Percentiles rank a stretch among this genome's conserved stretches.
Evolutionary conservation across 73 alveolate species (phyloP).

Genomic region (Paraurostyla sp.): DNA sequence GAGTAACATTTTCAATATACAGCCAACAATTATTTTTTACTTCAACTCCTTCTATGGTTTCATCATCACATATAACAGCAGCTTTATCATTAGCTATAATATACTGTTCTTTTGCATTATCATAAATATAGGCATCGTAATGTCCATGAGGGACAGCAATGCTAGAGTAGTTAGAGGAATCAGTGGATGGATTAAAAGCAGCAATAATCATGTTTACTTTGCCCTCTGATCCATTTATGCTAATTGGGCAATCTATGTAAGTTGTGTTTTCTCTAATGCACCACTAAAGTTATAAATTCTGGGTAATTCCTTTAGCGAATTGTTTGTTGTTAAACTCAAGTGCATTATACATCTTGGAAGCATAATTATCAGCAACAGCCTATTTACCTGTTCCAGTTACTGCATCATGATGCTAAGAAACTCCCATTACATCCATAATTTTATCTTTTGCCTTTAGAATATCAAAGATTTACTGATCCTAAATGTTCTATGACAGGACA

Average conservation of each 20-base stretch:
- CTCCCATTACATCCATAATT: constrained; percentile 59
- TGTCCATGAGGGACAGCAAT: constrained; percentile 60
- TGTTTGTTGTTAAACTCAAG: not conserved
- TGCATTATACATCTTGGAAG: not conserved
- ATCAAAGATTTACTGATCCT: constrained; percentile 59
- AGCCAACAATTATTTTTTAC: constrained; percentile 4
- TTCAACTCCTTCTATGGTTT: not conserved
- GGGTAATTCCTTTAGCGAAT: not conserved
- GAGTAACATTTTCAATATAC: not conserved
- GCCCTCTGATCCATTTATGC: not conserved
- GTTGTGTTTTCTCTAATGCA: constrained; percentile 44
- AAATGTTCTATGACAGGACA: not conserved
- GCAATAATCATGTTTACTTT: not conserved
- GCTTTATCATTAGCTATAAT: constrained; percentile 3
- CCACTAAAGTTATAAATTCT: not conserved
- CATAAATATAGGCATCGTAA: not conserved
- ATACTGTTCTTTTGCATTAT: not conserved
- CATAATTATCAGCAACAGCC: constrained; percentile 46
- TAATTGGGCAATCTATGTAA: constrained; percentile 61
- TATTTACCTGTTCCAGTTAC: constrained; percentile 62
- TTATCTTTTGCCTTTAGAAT: constrained; percentile 74
- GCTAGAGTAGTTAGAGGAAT: not conserved
- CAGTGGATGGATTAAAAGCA: constrained; percentile 15
- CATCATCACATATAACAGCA: constrained; percentile 11
- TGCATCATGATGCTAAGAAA: constrained; percentile 57